phyloP scores from a whole-genome alignment of 495 filamentous ascomycete species.

The Podospora pseudocomata region DNA sequence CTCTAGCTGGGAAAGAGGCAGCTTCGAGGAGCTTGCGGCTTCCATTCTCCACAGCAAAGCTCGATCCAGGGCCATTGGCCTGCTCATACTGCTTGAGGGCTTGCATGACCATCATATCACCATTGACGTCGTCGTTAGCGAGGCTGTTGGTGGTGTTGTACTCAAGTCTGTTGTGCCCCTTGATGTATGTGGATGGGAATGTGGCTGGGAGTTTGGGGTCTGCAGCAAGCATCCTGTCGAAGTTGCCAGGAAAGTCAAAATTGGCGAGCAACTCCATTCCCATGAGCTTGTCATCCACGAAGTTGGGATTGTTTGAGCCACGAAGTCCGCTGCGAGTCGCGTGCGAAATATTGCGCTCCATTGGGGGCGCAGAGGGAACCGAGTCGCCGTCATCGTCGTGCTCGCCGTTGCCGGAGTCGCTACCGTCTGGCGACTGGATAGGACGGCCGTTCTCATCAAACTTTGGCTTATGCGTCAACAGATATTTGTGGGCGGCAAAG shows the following conservation, averaged over 20 bases:
- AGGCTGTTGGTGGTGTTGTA: conserved; percentile 49
- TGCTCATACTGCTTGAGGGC: conserved; percentile 43
- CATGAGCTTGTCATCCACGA: conserved; percentile 49
- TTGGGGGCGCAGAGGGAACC: conserved; percentile 55
- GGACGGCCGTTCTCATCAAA: conserved; percentile 46
- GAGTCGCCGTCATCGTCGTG: conserved; percentile 47
- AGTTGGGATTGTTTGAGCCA: conserved; percentile 51
- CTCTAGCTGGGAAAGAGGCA: conserved; percentile 35
- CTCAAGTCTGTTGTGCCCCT: conserved; percentile 42
- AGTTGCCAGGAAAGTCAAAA: conserved; percentile 57
- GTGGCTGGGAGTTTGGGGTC: conserved; percentile 61
- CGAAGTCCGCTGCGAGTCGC: conserved; percentile 68
- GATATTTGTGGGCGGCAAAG: conserved; percentile 57
- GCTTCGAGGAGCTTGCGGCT: conserved; percentile 45
- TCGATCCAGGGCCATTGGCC: conserved; percentile 41
- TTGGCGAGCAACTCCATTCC: conserved; percentile 62
- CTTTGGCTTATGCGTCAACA: conserved; percentile 47
- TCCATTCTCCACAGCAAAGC: conserved; percentile 41
- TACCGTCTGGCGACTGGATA: conserved; percentile 48
- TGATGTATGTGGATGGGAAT: conserved; percentile 51
- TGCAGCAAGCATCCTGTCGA: conserved; percentile 41
- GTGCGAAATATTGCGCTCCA: conserved; percentile 71
- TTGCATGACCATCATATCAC: conserved; percentile 58
- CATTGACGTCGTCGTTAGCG: conserved; percentile 55
- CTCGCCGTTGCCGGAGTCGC: conserved; percentile 50